Evolutionary conservation across 345 rosid genomes (phyloP).

Genomic region (Nasturtium officinale): DNA sequence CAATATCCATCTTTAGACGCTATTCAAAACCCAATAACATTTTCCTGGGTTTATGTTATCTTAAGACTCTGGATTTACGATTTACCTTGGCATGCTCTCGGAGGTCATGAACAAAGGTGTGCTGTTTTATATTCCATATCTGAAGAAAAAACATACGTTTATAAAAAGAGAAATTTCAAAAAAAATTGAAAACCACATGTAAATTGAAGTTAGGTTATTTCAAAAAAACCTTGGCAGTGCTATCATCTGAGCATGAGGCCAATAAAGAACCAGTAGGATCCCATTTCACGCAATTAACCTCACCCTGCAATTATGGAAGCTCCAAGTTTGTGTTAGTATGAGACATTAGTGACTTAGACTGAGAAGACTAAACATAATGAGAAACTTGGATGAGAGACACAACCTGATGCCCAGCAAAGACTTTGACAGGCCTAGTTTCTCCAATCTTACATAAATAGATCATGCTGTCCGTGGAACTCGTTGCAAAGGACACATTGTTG

Average conservation of each 20-base stretch:
- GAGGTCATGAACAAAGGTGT: constrained; percentile 78
- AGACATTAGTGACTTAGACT: constrained; percentile 12
- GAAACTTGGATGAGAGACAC: constrained; percentile 30
- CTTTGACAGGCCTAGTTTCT: constrained; percentile 70
- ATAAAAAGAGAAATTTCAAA: not conserved
- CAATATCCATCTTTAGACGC: not conserved
- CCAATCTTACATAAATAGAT: constrained; percentile 96
- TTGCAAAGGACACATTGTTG: constrained; percentile 91
- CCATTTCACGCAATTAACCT: constrained; percentile 99
- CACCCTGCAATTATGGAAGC: constrained; percentile 69
- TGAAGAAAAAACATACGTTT: constrained; percentile 14
- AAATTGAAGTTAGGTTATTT: constrained; percentile 1
- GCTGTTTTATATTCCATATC: constrained; percentile 90
- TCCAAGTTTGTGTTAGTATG: constrained; percentile 19
- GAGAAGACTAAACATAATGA: constrained; percentile 12
- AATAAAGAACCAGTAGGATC: constrained; percentile 91
- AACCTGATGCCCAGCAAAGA: constrained; percentile 96
- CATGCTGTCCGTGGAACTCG: constrained; percentile 93
- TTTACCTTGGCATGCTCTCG: constrained; percentile 75
- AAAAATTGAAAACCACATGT: not conserved
- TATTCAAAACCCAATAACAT: not conserved
- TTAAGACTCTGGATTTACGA: not conserved
- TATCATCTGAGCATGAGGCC: constrained; percentile 98
- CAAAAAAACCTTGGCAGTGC: constrained; percentile 82
- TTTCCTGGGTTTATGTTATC: not conserved